Conservation (phyloP, 1,284 basidiomycete genomes). For the Fomitopsis palustris region DNA sequence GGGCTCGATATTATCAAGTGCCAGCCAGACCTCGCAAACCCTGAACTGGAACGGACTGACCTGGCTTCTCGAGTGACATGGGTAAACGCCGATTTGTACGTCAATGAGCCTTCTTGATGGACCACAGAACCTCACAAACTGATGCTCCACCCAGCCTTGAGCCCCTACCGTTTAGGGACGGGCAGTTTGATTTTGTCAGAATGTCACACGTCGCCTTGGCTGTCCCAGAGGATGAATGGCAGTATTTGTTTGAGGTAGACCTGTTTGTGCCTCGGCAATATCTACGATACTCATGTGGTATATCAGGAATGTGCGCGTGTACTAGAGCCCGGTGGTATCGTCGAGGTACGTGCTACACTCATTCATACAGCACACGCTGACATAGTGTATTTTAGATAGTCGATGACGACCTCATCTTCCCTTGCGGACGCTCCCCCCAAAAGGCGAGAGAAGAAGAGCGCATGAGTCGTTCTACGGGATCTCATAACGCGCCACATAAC, state of each 20-base stretch:
- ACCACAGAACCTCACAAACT: background rate
- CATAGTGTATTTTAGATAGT: constrained; percentile 43
- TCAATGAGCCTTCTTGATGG: constrained; percentile 6
- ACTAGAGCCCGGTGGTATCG: constrained; percentile 51
- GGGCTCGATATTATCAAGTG: constrained; percentile 56
- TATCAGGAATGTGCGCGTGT: constrained; percentile 62
- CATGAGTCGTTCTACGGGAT: background rate
- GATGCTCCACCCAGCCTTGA: constrained; percentile 39
- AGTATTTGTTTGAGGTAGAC: constrained; percentile 32
- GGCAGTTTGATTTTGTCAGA: constrained; percentile 62
- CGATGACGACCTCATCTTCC: constrained; percentile 72
- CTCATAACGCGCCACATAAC: background rate
- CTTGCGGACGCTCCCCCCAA: constrained; percentile 32
- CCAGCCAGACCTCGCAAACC: constrained; percentile 51
- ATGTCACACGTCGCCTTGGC: constrained; percentile 60
- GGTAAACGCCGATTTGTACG: constrained; percentile 66
- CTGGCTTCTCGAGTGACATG: constrained; percentile 53
- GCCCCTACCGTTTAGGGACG: constrained; percentile 51
- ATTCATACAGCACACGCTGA: constrained; percentile 2
- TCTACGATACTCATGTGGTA: background rate
- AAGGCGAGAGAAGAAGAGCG: background rate
- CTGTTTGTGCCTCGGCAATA: background rate
- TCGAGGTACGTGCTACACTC: constrained; percentile 49
- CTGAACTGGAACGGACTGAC: constrained; percentile 25
- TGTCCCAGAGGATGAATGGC: constrained; percentile 64